Evolutionary conservation across 2,329 filamentous ascomycete species (phyloP).

Genomic region (Colletotrichum musae): DNA sequence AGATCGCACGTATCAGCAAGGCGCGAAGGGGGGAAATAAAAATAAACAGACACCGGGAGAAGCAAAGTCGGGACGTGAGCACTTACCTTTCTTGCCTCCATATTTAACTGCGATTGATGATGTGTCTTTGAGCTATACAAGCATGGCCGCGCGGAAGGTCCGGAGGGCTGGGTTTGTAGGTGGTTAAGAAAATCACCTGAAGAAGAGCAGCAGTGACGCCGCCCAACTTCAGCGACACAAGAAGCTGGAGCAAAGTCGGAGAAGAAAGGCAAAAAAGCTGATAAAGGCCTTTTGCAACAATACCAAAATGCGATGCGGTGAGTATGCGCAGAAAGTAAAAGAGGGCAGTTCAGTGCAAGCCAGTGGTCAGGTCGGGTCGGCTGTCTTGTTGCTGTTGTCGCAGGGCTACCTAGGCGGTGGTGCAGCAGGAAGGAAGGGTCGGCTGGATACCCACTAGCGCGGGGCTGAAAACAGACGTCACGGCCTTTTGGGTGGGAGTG

Average conservation of each 20-base stretch:
- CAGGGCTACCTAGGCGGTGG: conserved; percentile 16
- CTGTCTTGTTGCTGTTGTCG: conserved; percentile 4
- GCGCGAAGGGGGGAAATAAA: background rate
- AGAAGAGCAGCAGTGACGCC: conserved; percentile 30
- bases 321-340: conserved; percentile 24
- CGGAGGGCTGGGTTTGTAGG: conserved; percentile 17
- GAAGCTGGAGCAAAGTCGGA: background rate
- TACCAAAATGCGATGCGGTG: conserved; percentile 13
- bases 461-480: conserved; percentile 41
- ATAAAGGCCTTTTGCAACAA: background rate
- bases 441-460: conserved; percentile 37
- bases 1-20: background rate
- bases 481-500: conserved; percentile 6
- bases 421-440: conserved; percentile 21
- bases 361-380: conserved; percentile 17
- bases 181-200: conserved; percentile 18
- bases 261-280: background rate
- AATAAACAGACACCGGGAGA: no score
- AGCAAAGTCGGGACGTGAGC: conserved; percentile 13
- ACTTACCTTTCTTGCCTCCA: conserved; percentile 60
- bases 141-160: conserved; percentile 37
- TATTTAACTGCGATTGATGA: conserved; percentile 43
- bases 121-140: conserved; percentile 37
- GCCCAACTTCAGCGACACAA: conserved; percentile 22
- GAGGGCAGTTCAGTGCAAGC: background rate